Evolutionary conservation across 108 stramenopile species (phyloP).

Genomic region (Skeletonema menzelii): DNA sequence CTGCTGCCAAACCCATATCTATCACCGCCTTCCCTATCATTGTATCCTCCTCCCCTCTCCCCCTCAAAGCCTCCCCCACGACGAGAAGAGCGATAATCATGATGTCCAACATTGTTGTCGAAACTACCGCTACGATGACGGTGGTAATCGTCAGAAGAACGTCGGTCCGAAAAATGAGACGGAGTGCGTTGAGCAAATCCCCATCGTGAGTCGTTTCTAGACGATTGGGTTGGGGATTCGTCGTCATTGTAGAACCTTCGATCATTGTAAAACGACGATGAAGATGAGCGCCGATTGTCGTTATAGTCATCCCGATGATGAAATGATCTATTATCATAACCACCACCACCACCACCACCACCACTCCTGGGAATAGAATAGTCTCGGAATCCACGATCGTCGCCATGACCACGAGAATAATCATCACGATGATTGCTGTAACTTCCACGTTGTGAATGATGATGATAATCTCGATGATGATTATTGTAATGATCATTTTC

Average conservation of each 20-base stretch:
- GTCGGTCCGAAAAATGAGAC: neutral
- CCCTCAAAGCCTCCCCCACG: conserved; percentile 2
- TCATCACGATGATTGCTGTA: neutral
- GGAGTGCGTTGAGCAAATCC: neutral
- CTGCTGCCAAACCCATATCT: conserved; percentile 1
- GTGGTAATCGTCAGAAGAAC: neutral
- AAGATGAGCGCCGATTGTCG: neutral
- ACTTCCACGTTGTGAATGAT: conserved; percentile 1
- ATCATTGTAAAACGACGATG: neutral
- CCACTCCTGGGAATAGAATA: neutral
- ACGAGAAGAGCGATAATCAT: neutral
- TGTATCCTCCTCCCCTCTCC: neutral
- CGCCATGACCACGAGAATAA: neutral
- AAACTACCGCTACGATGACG: neutral
- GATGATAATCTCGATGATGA: conserved; percentile 1
- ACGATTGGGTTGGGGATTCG: neutral
- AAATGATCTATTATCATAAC: neutral
- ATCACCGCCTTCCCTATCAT: neutral
- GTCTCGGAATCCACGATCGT: neutral
- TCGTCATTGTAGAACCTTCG: neutral
- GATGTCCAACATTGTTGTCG: neutral
- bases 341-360: neutral
- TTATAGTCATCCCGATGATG: neutral
- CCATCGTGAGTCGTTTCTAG: neutral
- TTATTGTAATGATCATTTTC: neutral